Conservation (phyloP, 495 filamentous ascomycete genomes). For the Penicillium herquei region DNA sequence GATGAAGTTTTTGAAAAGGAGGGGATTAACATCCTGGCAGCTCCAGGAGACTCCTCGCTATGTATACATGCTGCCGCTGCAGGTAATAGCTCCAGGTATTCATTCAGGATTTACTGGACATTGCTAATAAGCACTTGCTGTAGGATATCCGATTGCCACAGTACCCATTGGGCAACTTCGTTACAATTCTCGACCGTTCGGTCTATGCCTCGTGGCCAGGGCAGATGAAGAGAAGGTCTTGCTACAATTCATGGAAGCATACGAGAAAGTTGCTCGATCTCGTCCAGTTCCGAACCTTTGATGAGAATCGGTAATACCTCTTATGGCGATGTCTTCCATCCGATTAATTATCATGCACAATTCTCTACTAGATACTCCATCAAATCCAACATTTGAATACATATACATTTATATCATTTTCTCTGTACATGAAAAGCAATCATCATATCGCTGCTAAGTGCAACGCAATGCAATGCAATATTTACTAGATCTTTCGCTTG, state of each 20-base stretch:
- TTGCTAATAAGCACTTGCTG: background rate
- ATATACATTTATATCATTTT: too few relatives aligned
- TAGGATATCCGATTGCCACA: slow-evolving; percentile 36
- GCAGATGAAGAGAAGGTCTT: slow-evolving; percentile 21
- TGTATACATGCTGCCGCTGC: slow-evolving; percentile 30
- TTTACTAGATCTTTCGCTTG: slow-evolving; percentile 63
- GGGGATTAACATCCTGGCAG: slow-evolving; percentile 26
- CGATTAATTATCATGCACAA: too few relatives aligned
- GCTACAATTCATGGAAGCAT: slow-evolving; percentile 27
- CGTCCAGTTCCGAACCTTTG: slow-evolving; percentile 14
- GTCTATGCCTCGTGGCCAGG: slow-evolving; percentile 25
- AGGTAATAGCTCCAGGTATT: slow-evolving; percentile 8
- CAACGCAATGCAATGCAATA: background rate
- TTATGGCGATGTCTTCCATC: too few relatives aligned
- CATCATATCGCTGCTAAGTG: too few relatives aligned
- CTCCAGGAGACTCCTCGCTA: slow-evolving; percentile 27
- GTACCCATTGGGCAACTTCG: slow-evolving; percentile 29
- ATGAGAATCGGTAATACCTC: too few relatives aligned
- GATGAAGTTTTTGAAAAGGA: slow-evolving; percentile 17
- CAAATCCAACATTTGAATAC: too few relatives aligned
- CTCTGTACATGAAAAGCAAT: too few relatives aligned
- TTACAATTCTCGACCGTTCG: slow-evolving; percentile 35
- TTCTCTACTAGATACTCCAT: too few relatives aligned
- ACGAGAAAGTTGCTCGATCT: slow-evolving; percentile 19
- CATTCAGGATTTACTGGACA: background rate